phyloP scores from a whole-genome alignment of 2,329 filamentous ascomycete genomes.

The Penicillium sp. region DNA sequence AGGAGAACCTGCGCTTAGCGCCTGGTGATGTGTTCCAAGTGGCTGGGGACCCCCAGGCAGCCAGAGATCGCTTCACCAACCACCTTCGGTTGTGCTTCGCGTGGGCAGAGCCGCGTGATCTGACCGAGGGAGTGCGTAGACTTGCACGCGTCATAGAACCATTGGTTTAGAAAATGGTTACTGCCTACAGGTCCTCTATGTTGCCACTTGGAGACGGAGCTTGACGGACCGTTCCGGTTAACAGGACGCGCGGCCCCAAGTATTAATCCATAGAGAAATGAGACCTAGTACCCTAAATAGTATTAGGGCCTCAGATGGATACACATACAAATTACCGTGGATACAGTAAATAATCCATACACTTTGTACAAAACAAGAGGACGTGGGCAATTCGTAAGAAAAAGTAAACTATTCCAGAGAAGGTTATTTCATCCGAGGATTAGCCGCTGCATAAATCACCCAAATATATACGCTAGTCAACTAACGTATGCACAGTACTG shows the following conservation, averaged over 20 bases:
- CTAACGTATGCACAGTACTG: no score
- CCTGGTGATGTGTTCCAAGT: slow-evolving; percentile 71
- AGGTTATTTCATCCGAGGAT: neutral
- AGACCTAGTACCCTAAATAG: neutral
- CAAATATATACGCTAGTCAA: no score
- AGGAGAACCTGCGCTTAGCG: slow-evolving; percentile 68
- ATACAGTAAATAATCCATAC: neutral
- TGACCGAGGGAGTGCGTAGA: slow-evolving; percentile 68
- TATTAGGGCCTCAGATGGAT: neutral
- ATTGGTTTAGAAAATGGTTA: slow-evolving; percentile 3
- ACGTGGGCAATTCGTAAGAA: neutral
- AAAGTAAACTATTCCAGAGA: neutral
- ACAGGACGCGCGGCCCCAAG: neutral
- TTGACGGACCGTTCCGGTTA: neutral
- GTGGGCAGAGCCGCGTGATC: slow-evolving; percentile 66
- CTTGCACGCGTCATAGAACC: slow-evolving; percentile 47
- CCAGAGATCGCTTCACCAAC: slow-evolving; percentile 56
- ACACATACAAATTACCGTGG: neutral
- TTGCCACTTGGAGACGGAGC: neutral
- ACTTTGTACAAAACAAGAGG: neutral
- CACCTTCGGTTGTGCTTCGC: slow-evolving; percentile 69
- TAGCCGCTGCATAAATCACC: neutral
- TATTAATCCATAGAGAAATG: neutral
- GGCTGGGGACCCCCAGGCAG: slow-evolving; percentile 53
- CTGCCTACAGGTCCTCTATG: neutral